These are phyloP conservation scores for Iberis pinnata DNA, from an alignment of 345 rosid genomes.

Conservation along the genomic window DNA sequence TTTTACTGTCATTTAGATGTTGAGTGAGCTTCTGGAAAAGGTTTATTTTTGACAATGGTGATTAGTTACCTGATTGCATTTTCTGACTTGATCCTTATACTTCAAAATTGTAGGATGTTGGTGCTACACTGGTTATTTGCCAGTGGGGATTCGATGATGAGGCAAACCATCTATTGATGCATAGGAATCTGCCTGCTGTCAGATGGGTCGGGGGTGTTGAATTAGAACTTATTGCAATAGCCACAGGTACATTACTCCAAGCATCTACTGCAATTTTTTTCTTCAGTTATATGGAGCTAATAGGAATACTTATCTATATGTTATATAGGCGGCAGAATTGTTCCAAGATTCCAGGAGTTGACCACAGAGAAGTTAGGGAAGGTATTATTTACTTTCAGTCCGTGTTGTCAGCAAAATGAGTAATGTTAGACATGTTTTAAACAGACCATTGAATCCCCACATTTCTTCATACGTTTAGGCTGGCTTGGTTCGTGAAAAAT, in stretches of 20 bases:
- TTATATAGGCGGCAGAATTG: slow-evolving; percentile 82
- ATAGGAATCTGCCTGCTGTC: slow-evolving; percentile 93
- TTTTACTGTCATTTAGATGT: not conserved
- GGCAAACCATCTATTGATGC: slow-evolving; percentile 93
- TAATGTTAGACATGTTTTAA: not conserved
- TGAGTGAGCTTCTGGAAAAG: not conserved
- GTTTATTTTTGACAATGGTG: not conserved
- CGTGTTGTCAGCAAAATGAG: not conserved
- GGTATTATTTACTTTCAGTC: slow-evolving; percentile 37
- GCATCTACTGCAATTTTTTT: not conserved
- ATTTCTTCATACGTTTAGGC: slow-evolving; percentile 42
- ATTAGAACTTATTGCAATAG: slow-evolving; percentile 93
- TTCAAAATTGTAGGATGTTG: slow-evolving; percentile 67
- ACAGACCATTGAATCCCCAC: not conserved
- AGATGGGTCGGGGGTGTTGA: slow-evolving; percentile 99
- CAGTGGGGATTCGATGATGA: slow-evolving; percentile 99
- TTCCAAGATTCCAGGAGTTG: slow-evolving; percentile 95
- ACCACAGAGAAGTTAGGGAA: slow-evolving; percentile 87
- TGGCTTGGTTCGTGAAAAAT: slow-evolving; percentile 52
- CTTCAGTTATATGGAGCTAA: not conserved
- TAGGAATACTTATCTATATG: not conserved
- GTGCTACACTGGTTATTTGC: slow-evolving; percentile 93
- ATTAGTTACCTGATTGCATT: not conserved
- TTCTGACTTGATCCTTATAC: not conserved
- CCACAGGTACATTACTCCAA: slow-evolving; percentile 50